Percentiles rank a stretch among this genome's conserved stretches.
phyloP scores from a whole-genome alignment of 176 grass and related monocot species.

The Zizania latifolia region DNA sequence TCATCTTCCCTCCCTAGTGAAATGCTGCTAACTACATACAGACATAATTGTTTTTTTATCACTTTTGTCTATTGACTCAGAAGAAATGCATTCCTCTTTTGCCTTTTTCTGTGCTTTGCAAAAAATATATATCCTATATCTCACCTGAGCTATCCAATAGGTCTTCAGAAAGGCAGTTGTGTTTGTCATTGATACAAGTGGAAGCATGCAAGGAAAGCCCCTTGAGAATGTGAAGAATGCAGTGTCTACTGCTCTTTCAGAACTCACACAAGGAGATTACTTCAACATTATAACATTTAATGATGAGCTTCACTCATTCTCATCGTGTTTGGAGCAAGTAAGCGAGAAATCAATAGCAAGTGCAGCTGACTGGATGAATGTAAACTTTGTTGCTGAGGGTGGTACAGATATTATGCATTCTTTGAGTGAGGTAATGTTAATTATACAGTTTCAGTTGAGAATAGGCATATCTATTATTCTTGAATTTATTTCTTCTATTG shows the following conservation, averaged over 20 bases:
- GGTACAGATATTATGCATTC: conserved; percentile 86
- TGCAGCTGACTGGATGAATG: conserved; percentile 58
- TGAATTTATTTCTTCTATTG: neutral
- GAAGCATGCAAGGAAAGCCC: conserved; percentile 89
- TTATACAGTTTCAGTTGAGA: neutral
- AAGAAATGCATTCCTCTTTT: neutral
- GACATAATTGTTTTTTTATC: no score
- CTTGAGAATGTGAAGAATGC: conserved; percentile 83
- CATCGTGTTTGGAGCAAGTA: conserved; percentile 72
- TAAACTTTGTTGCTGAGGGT: conserved; percentile 64
- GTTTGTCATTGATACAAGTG: conserved; percentile 93
- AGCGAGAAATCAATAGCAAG: conserved; percentile 58
- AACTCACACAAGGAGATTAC: conserved; percentile 56
- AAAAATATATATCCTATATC: conserved; percentile 20
- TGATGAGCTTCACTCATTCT: conserved; percentile 71
- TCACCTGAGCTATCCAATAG: conserved; percentile 36
- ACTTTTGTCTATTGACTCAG: neutral
- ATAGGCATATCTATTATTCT: conserved; percentile 2
- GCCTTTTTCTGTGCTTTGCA: neutral
- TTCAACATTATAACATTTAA: conserved; percentile 94
- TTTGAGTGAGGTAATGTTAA: conserved; percentile 67
- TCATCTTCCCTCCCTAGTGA: neutral
- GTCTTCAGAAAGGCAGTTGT: conserved; percentile 75
- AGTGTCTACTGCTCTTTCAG: conserved; percentile 58
- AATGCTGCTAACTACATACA: neutral